Percentiles rank a stretch among this genome's conserved stretches.
Conservation (phyloP, 345 rosid genomes). For the Arabidopsis arenosa region DNA sequence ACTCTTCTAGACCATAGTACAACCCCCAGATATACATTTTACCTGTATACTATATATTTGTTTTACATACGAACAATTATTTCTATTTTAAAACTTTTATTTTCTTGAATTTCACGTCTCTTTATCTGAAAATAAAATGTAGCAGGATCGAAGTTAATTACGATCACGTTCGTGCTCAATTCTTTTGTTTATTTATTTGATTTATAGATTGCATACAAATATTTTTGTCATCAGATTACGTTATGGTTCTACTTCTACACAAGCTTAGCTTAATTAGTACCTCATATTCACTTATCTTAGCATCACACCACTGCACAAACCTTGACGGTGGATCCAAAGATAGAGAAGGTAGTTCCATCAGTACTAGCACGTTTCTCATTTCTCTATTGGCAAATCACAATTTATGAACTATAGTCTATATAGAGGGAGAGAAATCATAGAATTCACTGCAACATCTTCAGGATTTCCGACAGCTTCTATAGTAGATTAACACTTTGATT, state of each 20-base stretch:
- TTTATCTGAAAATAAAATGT: neutral
- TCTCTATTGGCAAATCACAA: neutral
- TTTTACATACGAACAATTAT: neutral
- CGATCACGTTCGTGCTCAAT: neutral
- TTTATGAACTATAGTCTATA: neutral
- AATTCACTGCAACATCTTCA: neutral
- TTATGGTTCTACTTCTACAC: too few relatives aligned
- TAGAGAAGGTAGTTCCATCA: neutral
- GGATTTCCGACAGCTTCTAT: neutral
- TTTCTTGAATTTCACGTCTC: conserved; percentile 7
- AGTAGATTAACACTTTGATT: neutral
- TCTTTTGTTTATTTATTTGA: too few relatives aligned
- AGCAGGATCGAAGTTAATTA: neutral
- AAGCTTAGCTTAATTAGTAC: neutral
- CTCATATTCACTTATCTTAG: neutral
- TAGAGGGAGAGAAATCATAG: neutral
- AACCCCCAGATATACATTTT: neutral
- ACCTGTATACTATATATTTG: neutral
- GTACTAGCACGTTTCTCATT: neutral
- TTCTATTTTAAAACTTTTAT: neutral
- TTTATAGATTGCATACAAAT: too few relatives aligned
- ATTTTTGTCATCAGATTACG: neutral
- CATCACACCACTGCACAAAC: neutral
- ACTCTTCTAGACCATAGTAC: conserved; percentile 18
- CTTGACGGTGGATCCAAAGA: neutral